A percentile compares a stretch with the other conserved stretches of the same genome.
Evolutionary conservation across 169 alveolate genomes (phyloP).

Genomic region (Plasmodium sp.): DNA sequence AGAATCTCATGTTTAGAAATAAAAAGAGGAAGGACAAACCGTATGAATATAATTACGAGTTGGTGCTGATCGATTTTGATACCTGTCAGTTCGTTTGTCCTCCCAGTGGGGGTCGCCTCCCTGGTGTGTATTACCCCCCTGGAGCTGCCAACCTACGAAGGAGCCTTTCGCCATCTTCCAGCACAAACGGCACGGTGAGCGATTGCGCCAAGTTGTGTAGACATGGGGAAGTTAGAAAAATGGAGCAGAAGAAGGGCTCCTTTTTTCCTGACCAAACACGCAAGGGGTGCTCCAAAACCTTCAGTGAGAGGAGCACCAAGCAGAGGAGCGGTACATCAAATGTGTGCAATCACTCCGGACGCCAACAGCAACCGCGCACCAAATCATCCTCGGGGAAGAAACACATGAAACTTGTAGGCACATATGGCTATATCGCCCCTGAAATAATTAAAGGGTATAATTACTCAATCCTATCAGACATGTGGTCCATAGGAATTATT

Average conservation of each 20-base stretch:
- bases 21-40: conserved; percentile 79
- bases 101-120: conserved; percentile 35
- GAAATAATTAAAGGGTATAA: conserved; percentile 88
- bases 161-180: background rate
- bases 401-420: conserved; percentile 85
- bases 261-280: background rate
- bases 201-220: background rate
- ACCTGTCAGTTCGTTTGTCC: conserved; percentile 84
- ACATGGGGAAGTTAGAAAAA: background rate
- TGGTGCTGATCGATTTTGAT: conserved; percentile 88
- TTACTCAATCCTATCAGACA: conserved; percentile 89
- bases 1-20: conserved; percentile 87
- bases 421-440: conserved; percentile 91
- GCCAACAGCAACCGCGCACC: background rate
- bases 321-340: background rate
- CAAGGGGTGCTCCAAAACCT: background rate
- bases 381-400: background rate
- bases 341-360: background rate
- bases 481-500: conserved; percentile 93
- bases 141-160: background rate
- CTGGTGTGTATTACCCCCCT: background rate
- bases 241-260: background rate
- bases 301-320: background rate
- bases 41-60: conserved; percentile 80
- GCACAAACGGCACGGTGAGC: background rate